phyloP scores from a whole-genome alignment of 1,284 basidiomycete species.

The Cutaneotrichosporon sp. region DNA sequence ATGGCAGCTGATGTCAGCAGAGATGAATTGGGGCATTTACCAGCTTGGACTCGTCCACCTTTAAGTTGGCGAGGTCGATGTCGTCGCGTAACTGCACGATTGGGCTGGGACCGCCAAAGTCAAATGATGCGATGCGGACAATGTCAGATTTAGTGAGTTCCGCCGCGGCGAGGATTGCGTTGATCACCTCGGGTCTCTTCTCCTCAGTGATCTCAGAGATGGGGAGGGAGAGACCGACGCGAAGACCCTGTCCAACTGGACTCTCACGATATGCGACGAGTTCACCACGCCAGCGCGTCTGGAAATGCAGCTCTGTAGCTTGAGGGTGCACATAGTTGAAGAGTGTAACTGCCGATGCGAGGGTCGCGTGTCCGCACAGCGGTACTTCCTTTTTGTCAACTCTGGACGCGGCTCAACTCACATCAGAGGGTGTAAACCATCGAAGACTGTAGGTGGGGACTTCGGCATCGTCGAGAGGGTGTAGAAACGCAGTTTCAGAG shows the following conservation, averaged over 20 bases:
- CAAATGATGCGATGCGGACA: conserved; percentile 17
- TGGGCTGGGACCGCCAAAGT: conserved; percentile 19
- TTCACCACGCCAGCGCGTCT: conserved; percentile 36
- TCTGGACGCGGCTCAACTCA: neutral
- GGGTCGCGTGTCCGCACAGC: conserved; percentile 46
- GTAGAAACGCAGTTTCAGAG: conserved; percentile 44
- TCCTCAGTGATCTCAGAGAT: conserved; percentile 32
- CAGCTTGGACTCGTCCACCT: conserved; percentile 18
- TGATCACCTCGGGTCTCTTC: conserved; percentile 5
- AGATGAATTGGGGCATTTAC: neutral
- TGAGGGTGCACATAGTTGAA: conserved; percentile 33
- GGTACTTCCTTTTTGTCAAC: conserved; percentile 35
- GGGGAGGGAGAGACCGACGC: conserved; percentile 73
- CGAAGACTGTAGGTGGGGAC: conserved; percentile 34
- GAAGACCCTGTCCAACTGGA: conserved; percentile 17
- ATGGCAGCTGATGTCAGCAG: conserved; percentile 8
- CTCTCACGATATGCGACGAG: conserved; percentile 30
- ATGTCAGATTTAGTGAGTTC: conserved; percentile 12
- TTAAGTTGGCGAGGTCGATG: conserved; percentile 30
- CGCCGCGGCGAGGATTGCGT: neutral
- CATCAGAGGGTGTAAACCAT: conserved; percentile 39
- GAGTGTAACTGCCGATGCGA: conserved; percentile 36
- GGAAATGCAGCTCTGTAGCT: conserved; percentile 27
- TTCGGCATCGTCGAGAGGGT: conserved; percentile 18
- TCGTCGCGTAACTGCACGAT: conserved; percentile 10